phyloP scores from a whole-genome alignment of 176 grass and related monocot species.

The Ananas comosus region DNA sequence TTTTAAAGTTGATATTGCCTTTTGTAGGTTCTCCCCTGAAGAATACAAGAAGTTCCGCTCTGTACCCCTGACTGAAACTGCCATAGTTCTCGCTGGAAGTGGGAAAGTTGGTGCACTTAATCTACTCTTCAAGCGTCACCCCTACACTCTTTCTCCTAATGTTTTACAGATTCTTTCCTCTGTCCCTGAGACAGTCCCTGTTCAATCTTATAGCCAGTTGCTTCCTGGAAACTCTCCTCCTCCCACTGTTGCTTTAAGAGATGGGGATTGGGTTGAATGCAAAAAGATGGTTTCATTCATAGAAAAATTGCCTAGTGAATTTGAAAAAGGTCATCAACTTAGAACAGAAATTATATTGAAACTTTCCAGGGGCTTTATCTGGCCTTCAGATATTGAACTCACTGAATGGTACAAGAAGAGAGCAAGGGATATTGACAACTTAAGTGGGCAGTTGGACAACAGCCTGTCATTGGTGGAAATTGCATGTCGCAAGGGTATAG shows the following conservation, averaged over 20 bases:
- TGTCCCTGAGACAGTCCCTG: conserved; percentile 82
- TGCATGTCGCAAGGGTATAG: conserved; percentile 68
- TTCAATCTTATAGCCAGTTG: conserved; percentile 84
- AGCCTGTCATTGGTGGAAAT: conserved; percentile 65
- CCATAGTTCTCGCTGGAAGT: conserved; percentile 77
- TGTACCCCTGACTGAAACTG: conserved; percentile 46
- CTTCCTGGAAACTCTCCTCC: conserved; percentile 67
- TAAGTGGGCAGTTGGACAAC: conserved; percentile 94
- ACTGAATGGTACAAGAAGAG: conserved; percentile 68
- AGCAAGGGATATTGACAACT: conserved; percentile 88
- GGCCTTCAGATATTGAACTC: conserved; percentile 71
- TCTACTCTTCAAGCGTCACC: conserved; percentile 92
- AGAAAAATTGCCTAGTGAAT: conserved; percentile 27
- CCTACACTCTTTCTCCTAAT: conserved; percentile 59
- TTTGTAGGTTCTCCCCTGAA: conserved; percentile 56
- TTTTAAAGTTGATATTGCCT: conserved; percentile 18
- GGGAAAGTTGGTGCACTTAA: conserved; percentile 94
- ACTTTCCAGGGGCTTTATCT: conserved; percentile 50
- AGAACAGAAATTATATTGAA: conserved; percentile 76
- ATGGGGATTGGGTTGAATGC: conserved; percentile 87
- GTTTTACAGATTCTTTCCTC: conserved; percentile 65
- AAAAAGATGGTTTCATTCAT: conserved; percentile 70
- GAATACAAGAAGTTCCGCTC: conserved; percentile 81
- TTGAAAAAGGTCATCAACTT: conserved; percentile 38
- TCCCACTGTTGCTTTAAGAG: conserved; percentile 49